Evolutionary conservation across 1,284 basidiomycete species (phyloP), one percentile per base, ranked within the genome.

Genomic region (Cystobasidium sp.): DNA sequence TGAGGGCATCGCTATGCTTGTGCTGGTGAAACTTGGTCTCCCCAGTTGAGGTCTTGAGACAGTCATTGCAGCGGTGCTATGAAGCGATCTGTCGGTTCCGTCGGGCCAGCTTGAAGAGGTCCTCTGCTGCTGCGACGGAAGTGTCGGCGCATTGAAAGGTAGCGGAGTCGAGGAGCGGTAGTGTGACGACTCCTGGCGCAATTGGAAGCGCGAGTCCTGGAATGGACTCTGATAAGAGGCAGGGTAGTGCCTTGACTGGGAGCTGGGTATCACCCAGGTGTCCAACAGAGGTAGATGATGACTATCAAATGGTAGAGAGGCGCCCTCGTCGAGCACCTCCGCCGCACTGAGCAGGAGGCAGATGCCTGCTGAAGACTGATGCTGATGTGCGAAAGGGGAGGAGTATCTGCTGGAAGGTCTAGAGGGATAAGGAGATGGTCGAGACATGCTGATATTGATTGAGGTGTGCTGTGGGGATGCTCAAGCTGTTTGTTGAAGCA

Each of bases 261-360:
- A 31, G 31, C 2, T 5, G 31, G 53, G 22, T 10, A n/a, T 56
- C 31, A 16, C 20, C 39, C 37, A 43, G 20, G 37, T 12, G 6
- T 37, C 55, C 37, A 37, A 31, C n/a, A 37, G 24, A 24, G 8
- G 18, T 37, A 37, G 22, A 0, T 56, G 12, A 8, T 31, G 31
- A 5, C 22, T 44, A 41, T n/a, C 16, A 43, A 1, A 41, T 20
- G n/a, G 12, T 24, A 7, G 39, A n/a, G 47, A 37, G 44, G 47
- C 44, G 43, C 9, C 31, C 8, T 47, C 49, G 16, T 51, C 61
- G 2, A 63, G 61, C 43, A 47, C 16, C 44, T 63, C 61, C 61
- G 61, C 61, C 16, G 61, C 61, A 10, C 47, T 44, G 12, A 63
- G 44, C 31, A 63, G 44, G 41, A 63, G 61, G 18, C 47, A 43